These are phyloP conservation scores for Boletus sp. DNA, from an alignment of 768 basidiomycete genomes.

Conservation along the genomic window DNA sequence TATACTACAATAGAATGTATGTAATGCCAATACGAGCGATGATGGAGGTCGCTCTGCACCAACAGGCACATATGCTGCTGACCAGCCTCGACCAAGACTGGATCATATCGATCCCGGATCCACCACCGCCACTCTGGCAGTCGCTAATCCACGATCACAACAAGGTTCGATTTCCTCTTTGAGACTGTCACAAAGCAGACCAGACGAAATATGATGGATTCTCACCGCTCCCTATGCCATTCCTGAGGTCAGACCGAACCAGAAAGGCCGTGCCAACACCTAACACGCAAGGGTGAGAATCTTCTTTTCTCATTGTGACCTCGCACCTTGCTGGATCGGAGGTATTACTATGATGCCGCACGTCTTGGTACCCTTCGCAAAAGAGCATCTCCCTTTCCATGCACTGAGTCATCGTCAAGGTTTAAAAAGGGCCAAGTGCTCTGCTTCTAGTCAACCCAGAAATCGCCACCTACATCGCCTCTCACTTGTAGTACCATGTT, in stretches of 20 bases:
- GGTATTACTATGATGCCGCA: too few species aligned
- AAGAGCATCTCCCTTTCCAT: neutral
- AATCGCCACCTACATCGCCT: neutral
- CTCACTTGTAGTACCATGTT: constrained; percentile 4
- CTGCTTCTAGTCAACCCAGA: neutral
- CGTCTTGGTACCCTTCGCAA: neutral
- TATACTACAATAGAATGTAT: too few species aligned
- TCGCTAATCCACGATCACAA: neutral
- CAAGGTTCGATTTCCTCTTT: neutral
- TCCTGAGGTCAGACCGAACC: neutral
- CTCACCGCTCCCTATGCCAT: neutral
- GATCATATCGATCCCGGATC: too few species aligned
- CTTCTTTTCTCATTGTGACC: neutral
- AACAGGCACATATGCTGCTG: too few species aligned
- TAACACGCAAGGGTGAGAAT: neutral
- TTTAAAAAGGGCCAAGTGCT: neutral
- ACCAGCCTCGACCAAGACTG: too few species aligned
- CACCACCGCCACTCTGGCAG: too few species aligned
- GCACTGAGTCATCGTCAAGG: neutral
- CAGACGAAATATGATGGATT: neutral
- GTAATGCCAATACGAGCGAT: too few species aligned
- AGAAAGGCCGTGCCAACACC: neutral
- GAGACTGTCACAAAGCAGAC: neutral
- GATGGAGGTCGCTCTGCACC: too few species aligned
- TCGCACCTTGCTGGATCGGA: neutral